phyloP scores from a whole-genome alignment of 1,284 basidiomycete species.

The Stygiomarasmius scandens region DNA sequence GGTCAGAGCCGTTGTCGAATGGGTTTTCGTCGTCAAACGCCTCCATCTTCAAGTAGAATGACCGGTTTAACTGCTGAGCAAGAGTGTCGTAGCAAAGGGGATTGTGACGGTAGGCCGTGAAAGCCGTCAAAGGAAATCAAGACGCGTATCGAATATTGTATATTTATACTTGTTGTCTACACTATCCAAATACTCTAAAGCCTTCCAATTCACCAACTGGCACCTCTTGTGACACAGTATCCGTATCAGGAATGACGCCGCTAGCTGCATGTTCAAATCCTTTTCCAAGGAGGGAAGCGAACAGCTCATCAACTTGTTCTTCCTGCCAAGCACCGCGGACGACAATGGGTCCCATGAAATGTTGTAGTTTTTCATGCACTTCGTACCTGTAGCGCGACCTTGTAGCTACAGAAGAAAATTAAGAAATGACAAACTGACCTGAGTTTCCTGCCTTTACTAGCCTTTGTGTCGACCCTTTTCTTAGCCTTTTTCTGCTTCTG shows the following conservation, averaged over 20 bases:
- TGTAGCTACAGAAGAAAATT: not conserved
- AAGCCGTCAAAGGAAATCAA: not conserved
- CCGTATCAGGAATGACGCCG: conserved; percentile 9
- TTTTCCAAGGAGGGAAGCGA: conserved; percentile 80
- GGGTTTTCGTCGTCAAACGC: conserved; percentile 80
- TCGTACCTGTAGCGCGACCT: conserved; percentile 65
- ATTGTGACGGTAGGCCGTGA: not conserved
- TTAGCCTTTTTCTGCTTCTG: conserved; percentile 75
- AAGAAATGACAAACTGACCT: conserved; percentile 47
- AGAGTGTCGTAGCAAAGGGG: not conserved
- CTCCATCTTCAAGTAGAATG: conserved; percentile 50
- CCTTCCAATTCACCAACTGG: conserved; percentile 31
- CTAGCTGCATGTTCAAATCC: conserved; percentile 49
- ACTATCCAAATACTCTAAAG: conserved; percentile 62
- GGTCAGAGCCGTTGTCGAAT: conserved; percentile 68
- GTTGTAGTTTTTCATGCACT: conserved; percentile 90
- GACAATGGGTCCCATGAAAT: conserved; percentile 91
- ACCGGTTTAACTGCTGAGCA: not conserved
- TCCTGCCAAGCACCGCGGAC: conserved; percentile 79
- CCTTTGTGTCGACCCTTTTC: conserved; percentile 87
- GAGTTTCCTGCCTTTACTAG: conserved; percentile 89
- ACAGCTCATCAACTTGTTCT: conserved; percentile 91
- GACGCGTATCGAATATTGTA: not conserved
- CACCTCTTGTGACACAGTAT: conserved; percentile 29
- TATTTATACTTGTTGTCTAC: not conserved